Conservation (phyloP, 2,329 filamentous ascomycete genomes). For the Torrubiella hemipterigena region DNA sequence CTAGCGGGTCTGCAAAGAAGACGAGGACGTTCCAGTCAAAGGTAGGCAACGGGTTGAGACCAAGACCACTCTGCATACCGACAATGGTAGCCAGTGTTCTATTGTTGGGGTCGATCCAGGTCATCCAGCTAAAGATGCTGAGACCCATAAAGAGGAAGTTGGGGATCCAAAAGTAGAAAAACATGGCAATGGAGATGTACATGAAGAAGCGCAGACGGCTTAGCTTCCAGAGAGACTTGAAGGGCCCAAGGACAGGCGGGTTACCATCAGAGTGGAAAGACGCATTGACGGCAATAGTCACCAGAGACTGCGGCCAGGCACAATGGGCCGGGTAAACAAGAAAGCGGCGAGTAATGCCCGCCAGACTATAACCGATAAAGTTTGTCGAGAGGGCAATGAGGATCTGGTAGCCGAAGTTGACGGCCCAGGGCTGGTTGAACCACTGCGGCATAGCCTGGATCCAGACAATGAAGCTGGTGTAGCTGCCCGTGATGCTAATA, state of each 20-base stretch:
- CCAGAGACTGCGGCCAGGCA: conserved; percentile 37
- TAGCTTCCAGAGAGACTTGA: conserved; percentile 19
- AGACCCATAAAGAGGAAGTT: conserved; percentile 34
- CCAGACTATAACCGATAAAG: conserved; percentile 39
- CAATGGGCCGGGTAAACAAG: conserved; percentile 35
- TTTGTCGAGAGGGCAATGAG: conserved; percentile 33
- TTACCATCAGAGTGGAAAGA: conserved; percentile 10
- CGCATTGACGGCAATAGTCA: conserved; percentile 29
- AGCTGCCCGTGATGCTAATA: conserved; percentile 29
- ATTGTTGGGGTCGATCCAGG: conserved; percentile 34
- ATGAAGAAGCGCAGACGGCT: conserved; percentile 29
- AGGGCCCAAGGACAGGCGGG: conserved; percentile 14
- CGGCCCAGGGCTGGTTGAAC: conserved; percentile 5
- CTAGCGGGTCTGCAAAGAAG: conserved; percentile 16
- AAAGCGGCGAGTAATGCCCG: conserved; percentile 32
- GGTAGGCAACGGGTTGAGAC: conserved; percentile 23
- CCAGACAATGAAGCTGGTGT: conserved; percentile 33
- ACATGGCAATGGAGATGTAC: conserved; percentile 29
- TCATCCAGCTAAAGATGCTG: conserved; percentile 35
- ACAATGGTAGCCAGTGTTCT: conserved; percentile 20
- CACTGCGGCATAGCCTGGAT: conserved; percentile 16
- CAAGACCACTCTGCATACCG: conserved; percentile 23
- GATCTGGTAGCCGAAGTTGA: conserved; percentile 30
- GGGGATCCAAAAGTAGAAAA: conserved; percentile 39
- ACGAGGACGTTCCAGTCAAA: conserved; percentile 27